Evolutionary conservation across 192 early-diverging fungal species (phyloP), one percentile per base, ranked within the genome.

Genomic region (Rhizophagus prolifer): DNA sequence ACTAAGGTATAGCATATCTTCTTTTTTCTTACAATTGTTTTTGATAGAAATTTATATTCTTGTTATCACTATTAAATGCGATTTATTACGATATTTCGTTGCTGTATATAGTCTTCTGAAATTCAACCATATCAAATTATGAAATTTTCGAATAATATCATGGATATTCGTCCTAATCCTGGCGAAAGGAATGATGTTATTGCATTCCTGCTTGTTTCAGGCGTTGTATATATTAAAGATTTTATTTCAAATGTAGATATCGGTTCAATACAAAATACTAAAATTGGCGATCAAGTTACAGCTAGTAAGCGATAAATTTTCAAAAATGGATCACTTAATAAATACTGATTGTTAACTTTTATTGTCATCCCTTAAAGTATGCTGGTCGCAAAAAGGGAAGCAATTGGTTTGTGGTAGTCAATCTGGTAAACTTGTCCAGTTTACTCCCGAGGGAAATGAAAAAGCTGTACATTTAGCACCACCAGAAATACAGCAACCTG

Each of bases 371-470:
- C 26, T 19, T 65, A 16, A 38, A 76, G 75, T 76, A 14, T 76
- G 75, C 21, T 97, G 95, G 95, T 95, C 94, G 47, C 86, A 85
- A 41, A 97, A 97, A 78, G 95, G 95, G 78, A 95, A 95, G 77
- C 95, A 95, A 79, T 88, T 97, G 50, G 90, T 90, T 34, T 91
- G 92, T 36, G 95, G 94, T 28, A 87, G 86, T 36, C 60, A 79
- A n/a, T 71, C 77, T 9, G 94, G 90, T 7, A 38, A 60, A 31
- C 80, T 97, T 25, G 79, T 83, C 0, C 92, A 94, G 74, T 84
- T 91, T 72, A 85, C 85, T 9, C 87, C 88, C 1, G 85, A 87
- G 28, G 95, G 94, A 38, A 82, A 60, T 14, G 70, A 84, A 3
- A 94, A 82, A 78, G 61, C 58, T 61, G 60, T 76, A 79, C 28